Conservation (phyloP, 352 stramenopile species). For the Globisporangium yorkense region DNA sequence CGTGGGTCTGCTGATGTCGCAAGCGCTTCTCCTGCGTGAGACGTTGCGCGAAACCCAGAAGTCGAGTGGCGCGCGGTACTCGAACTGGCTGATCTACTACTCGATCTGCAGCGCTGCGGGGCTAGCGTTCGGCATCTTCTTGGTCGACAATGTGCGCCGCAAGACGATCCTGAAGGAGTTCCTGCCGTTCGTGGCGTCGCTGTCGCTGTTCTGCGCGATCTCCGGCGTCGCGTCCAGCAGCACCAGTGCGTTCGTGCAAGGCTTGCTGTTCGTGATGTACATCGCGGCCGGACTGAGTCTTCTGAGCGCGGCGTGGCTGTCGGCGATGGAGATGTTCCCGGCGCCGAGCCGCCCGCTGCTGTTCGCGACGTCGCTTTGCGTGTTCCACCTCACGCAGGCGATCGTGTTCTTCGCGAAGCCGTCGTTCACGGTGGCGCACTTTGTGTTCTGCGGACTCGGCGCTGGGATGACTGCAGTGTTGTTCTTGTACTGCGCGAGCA, state of each 20-base stretch:
- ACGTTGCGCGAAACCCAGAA: slow-evolving; percentile 24
- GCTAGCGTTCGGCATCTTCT: slow-evolving; percentile 66
- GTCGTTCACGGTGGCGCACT: slow-evolving; percentile 54
- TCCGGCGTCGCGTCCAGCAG: slow-evolving; percentile 32
- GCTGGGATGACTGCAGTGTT: slow-evolving; percentile 46
- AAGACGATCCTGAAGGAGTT: slow-evolving; percentile 90
- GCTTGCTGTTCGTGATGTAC: slow-evolving; percentile 57
- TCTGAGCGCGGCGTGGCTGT: slow-evolving; percentile 70
- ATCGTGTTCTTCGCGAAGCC: slow-evolving; percentile 51
- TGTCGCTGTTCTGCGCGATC: slow-evolving; percentile 56
- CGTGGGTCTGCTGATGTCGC: slow-evolving; percentile 64
- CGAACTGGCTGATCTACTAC: slow-evolving; percentile 54
- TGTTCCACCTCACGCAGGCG: slow-evolving; percentile 55
- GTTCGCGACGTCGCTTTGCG: slow-evolving; percentile 59
- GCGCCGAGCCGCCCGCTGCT: slow-evolving; percentile 51
- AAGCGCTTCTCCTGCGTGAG: slow-evolving; percentile 46
- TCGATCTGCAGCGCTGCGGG: slow-evolving; percentile 38
- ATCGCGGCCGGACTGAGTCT: slow-evolving; percentile 60
- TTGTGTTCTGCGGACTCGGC: slow-evolving; percentile 45
- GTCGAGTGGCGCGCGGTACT: slow-evolving; percentile 22
- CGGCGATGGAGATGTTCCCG: slow-evolving; percentile 78
- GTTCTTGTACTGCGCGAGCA: slow-evolving; percentile 75
- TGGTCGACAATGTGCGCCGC: slow-evolving; percentile 79
- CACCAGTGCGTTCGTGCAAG: slow-evolving; percentile 33
- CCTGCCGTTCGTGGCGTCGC: slow-evolving; percentile 56